Conservation (phyloP, 2,329 filamentous ascomycete genomes). For the Colletotrichum neosansevieriae region DNA sequence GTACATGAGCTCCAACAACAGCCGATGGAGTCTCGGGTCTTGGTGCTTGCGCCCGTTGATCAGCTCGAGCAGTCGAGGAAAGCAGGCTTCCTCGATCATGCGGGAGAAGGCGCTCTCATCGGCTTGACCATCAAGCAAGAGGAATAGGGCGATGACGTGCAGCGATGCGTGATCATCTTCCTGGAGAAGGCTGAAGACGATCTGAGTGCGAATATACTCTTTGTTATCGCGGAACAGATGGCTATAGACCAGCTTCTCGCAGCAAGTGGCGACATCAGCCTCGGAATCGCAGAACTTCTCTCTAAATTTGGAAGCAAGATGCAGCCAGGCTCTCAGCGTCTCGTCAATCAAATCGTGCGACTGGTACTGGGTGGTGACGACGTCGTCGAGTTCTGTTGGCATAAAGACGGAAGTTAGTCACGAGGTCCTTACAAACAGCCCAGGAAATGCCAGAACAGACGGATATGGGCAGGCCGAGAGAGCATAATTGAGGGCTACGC, state of each 20-base stretch:
- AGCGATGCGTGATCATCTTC: slow-evolving; percentile 87
- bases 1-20: slow-evolving; percentile 90
- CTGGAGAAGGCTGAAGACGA: slow-evolving; percentile 90
- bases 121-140: slow-evolving; percentile 86
- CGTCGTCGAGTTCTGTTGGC: slow-evolving; percentile 59
- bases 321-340: slow-evolving; percentile 84
- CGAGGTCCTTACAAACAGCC: neutral
- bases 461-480: neutral
- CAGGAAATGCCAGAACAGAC: slow-evolving; percentile 30
- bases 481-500: neutral
- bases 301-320: slow-evolving; percentile 80
- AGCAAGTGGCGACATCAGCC: slow-evolving; percentile 84
- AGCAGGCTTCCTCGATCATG: slow-evolving; percentile 89
- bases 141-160: slow-evolving; percentile 83
- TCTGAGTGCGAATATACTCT: slow-evolving; percentile 91
- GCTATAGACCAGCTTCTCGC: slow-evolving; percentile 82
- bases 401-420: slow-evolving; percentile 20
- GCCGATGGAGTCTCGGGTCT: slow-evolving; percentile 79
- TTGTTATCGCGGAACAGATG: slow-evolving; percentile 79
- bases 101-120: slow-evolving; percentile 84
- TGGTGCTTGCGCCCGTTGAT: slow-evolving; percentile 75
- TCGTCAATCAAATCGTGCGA: slow-evolving; percentile 79
- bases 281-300: slow-evolving; percentile 81
- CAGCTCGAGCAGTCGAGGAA: slow-evolving; percentile 84
- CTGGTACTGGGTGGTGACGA: slow-evolving; percentile 60